Percentiles rank a stretch among this genome's conserved stretches.
These are phyloP conservation scores for Extremus antarcticus DNA, from an alignment of 495 filamentous ascomycete genomes.

Conservation along the genomic window DNA sequence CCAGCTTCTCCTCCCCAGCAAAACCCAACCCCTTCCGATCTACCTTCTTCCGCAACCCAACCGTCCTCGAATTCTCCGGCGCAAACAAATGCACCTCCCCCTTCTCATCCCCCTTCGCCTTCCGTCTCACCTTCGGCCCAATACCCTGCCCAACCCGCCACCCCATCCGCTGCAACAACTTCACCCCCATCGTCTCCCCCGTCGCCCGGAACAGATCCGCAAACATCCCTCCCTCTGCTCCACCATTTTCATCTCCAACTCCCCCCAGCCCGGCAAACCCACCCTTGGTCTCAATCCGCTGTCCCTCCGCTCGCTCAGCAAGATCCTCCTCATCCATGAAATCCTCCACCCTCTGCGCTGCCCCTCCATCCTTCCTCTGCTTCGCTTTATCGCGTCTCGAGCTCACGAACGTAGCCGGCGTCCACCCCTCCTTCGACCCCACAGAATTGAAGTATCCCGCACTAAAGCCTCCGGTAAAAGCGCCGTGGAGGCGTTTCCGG, in stretches of 20 bases:
- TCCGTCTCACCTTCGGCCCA: conserved; percentile 75
- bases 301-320: conserved; percentile 70
- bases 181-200: conserved; percentile 83
- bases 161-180: conserved; percentile 84
- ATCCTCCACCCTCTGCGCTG: conserved; percentile 55
- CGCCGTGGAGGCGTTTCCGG: conserved; percentile 83
- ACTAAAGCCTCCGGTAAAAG: conserved; percentile 93
- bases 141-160: conserved; percentile 92
- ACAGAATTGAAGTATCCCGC: conserved; percentile 99
- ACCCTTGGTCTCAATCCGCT: conserved; percentile 56
- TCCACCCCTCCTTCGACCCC: conserved; percentile 97
- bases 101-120: conserved; percentile 54
- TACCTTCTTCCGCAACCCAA: conserved; percentile 62
- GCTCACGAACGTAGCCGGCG: conserved; percentile 80
- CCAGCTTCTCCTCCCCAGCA: conserved; percentile 51
- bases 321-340: conserved; percentile 99
- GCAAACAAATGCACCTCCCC: conserved; percentile 61
- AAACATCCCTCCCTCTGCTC: conserved; percentile 44
- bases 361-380: conserved; percentile 33
- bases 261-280: conserved; percentile 75
- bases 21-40: conserved; percentile 78
- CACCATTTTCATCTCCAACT: conserved; percentile 41
- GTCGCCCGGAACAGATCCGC: conserved; percentile 64
- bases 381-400: conserved; percentile 52
- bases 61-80: conserved; percentile 71